Base-by-base conservation (phyloP, 805 yeast species). In the Maudiozyma saulgeensis region DNA sequence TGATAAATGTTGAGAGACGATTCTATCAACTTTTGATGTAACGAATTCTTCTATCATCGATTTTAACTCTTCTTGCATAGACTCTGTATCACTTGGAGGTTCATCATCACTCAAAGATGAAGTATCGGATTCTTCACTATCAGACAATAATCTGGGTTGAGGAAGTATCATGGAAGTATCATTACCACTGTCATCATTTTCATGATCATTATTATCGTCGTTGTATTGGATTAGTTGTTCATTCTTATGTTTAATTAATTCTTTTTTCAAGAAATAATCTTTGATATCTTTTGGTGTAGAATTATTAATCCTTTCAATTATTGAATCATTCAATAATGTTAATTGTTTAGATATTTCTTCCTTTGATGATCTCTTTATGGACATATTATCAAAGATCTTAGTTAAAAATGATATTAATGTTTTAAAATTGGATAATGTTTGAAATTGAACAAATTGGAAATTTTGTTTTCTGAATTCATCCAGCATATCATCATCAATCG, bases 371-470 rank as follows among this genome's bases (percentile, higher is more conserved):
- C 56, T 56, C 41, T 61, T 63, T 45, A 64, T 57, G 18, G 64
- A 60, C 23, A 63, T 44, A 43, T 55, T 59, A 19, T 60, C 56
- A 39, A 64, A 63, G 12, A 63, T 56, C 21, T 56, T 59, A n/a
- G 60, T 48, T n/a, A 64, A 49, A 6, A 57, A 52, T 6, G 50
- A 44, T 7, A 63, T 43, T 12, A 65, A 49, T 15, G 55, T 50
- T 32, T 64, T 60, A 31, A 62, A 60, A 46, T 60, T 62, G 2
- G 62, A 50, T 5, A 57, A 39, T 5, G 66, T 61, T 49, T 63
- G 67, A 45, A 53, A 59, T 45, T 60, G 63, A 26, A 62, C 56
- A 41, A 58, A 53, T 45, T 59, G 58, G 37, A 57, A 54, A 19
- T 58, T 50, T 41, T 53, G 49, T 25, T 41, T 34, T 28, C 51